These are phyloP conservation scores for Guadua angustifolia DNA, from an alignment of 176 grass and related monocot genomes.

Conservation along the genomic window DNA sequence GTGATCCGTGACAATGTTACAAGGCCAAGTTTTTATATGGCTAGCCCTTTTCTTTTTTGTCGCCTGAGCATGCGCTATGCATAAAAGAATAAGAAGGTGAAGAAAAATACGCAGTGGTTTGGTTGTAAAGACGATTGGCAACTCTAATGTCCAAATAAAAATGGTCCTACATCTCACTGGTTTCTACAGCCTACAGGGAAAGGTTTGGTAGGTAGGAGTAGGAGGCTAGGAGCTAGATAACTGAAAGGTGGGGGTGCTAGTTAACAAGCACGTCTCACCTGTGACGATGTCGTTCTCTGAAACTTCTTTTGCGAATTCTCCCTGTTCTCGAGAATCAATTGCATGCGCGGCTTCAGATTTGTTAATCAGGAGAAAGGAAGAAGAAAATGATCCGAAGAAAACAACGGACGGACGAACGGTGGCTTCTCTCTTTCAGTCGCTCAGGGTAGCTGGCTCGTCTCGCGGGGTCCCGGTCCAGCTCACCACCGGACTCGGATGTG, in stretches of 20 bases:
- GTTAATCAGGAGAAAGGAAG: background rate
- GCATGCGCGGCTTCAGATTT: background rate
- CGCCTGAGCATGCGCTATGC: background rate
- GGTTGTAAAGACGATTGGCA: slow-evolving; percentile 14
- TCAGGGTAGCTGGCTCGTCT: slow-evolving; percentile 43
- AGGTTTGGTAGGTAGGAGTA: background rate
- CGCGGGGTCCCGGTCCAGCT: background rate
- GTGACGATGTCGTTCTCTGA: background rate
- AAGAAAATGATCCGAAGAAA: background rate
- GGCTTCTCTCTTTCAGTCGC: slow-evolving; percentile 52
- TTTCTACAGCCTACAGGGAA: slow-evolving; percentile 23
- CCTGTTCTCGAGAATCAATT: no score
- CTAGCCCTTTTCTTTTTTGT: background rate
- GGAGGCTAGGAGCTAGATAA: no score
- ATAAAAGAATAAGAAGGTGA: background rate
- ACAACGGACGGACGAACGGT: background rate
- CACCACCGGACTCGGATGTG: slow-evolving; percentile 54
- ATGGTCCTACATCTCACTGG: slow-evolving; percentile 24
- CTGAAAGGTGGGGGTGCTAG: background rate
- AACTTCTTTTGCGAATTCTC: background rate
- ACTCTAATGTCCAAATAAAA: slow-evolving; percentile 14
- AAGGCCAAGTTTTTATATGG: background rate
- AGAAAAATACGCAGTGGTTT: background rate
- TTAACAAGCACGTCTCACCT: slow-evolving; percentile 2
- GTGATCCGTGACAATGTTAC: background rate